Evolutionary conservation across 208 protist species (phyloP).

Genomic region (Polymyxa betae): DNA sequence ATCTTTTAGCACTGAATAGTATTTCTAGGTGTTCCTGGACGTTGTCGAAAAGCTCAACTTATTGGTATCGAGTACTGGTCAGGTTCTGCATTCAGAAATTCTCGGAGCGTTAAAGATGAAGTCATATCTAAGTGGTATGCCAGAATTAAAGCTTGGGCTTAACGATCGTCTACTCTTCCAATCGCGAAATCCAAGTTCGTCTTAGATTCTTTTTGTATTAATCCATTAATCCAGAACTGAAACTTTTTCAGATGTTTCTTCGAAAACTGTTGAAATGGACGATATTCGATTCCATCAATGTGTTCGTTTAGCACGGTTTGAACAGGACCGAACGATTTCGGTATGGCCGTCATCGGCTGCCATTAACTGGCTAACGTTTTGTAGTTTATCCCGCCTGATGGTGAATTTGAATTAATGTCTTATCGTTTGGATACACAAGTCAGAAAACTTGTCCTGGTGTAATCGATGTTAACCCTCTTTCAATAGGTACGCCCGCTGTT

Average conservation of each 20-base stretch:
- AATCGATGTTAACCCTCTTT: not conserved
- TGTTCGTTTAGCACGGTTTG: conserved; percentile 86
- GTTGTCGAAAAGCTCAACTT: conserved; percentile 89
- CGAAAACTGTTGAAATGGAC: conserved; percentile 80
- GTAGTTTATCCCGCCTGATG: conserved; percentile 80
- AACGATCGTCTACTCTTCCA: conserved; percentile 89
- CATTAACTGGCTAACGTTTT: no score
- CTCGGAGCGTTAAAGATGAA: conserved; percentile 83
- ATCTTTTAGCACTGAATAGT: not conserved
- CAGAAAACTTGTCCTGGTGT: not conserved
- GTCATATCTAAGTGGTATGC: conserved; percentile 85
- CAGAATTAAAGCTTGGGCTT: conserved; percentile 86
- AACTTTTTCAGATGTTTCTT: not conserved
- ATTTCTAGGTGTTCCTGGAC: conserved; percentile 86
- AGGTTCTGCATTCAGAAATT: conserved; percentile 84
- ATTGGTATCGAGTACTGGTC: conserved; percentile 79
- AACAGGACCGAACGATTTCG: conserved; percentile 87
- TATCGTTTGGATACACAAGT: conserved; percentile 73
- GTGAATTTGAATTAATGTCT: conserved; percentile 92
- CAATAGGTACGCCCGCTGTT: conserved; percentile 56
- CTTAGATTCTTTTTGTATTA: not conserved
- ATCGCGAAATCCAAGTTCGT: conserved; percentile 51
- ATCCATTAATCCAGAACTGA: not conserved
- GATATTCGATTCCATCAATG: conserved; percentile 91
- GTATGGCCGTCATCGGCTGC: not conserved